Conservation (phyloP, 2,329 filamentous ascomycete genomes). For the Fusarium sp. region DNA sequence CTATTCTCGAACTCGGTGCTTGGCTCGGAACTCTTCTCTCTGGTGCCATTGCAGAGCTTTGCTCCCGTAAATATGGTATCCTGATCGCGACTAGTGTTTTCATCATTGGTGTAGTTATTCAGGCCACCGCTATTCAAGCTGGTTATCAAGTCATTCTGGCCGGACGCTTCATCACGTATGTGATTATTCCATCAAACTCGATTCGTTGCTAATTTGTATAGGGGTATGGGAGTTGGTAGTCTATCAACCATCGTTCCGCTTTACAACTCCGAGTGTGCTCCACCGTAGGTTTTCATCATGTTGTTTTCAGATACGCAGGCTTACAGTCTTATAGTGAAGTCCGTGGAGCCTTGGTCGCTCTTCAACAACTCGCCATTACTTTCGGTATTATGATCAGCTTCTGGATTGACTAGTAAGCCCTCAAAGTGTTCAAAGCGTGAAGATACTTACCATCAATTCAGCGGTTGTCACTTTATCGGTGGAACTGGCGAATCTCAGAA, state of each 20-base stretch:
- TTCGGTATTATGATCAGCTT: conserved; percentile 74
- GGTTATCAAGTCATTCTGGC: conserved; percentile 72
- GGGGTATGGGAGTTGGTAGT: conserved; percentile 75
- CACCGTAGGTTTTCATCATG: conserved; percentile 46
- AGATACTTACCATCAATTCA: background rate
- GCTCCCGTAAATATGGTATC: conserved; percentile 76
- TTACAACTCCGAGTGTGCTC: conserved; percentile 60
- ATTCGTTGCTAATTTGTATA: conserved; percentile 13
- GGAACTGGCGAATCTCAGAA: conserved; percentile 63
- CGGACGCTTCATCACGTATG: conserved; percentile 75
- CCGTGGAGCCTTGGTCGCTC: conserved; percentile 56
- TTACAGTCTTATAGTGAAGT: conserved; percentile 44
- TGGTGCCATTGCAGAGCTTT: conserved; percentile 76
- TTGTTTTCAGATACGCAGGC: rapidly evolving
- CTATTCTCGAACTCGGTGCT: conserved; percentile 80
- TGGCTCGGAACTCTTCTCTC: conserved; percentile 80
- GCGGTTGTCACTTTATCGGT: conserved; percentile 74
- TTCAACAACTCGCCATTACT: conserved; percentile 65
- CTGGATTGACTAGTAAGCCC: conserved; percentile 68
- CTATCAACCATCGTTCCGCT: conserved; percentile 75
- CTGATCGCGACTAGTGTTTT: conserved; percentile 74
- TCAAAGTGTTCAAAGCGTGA: rapidly evolving
- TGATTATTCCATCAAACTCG: rapidly evolving
- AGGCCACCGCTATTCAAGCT: conserved; percentile 68
- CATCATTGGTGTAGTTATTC: conserved; percentile 75